A percentile compares a stretch with the other conserved stretches of the same genome.
These are phyloP conservation scores for Nicotiana benthamiana DNA, from an alignment of 257 asterid genomes.

Conservation along the genomic window DNA sequence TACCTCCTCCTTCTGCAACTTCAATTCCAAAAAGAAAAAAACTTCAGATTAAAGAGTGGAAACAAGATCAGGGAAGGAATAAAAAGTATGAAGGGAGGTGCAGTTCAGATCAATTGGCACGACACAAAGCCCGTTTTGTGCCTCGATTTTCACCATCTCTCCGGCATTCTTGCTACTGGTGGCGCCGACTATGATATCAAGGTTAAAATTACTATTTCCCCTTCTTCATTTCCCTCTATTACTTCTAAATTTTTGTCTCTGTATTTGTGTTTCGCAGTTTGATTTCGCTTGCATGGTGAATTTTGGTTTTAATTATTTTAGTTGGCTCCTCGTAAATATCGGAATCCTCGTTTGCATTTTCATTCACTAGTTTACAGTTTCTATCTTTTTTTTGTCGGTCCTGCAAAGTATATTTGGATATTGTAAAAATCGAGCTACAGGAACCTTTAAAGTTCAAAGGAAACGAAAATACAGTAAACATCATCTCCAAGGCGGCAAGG, in stretches of 20 bases:
- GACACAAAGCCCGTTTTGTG: slow-evolving; percentile 80
- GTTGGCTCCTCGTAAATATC: not conserved
- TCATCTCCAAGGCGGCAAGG: too few species aligned
- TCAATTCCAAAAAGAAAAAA: not conserved
- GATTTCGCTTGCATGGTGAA: not conserved
- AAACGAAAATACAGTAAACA: not conserved
- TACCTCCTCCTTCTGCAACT: not conserved
- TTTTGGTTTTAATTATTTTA: not conserved
- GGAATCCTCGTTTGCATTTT: not conserved
- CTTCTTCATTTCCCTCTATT: not conserved
- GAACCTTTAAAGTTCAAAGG: not conserved
- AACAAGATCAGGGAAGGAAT: not conserved
- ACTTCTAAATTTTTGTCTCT: not conserved
- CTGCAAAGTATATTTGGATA: not conserved
- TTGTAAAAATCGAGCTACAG: not conserved
- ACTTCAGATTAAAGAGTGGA: not conserved
- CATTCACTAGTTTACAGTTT: not conserved
- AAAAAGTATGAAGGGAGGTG: slow-evolving; percentile 68
- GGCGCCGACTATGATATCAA: slow-evolving; percentile 94
- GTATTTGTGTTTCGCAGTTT: not conserved
- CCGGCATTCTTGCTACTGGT: slow-evolving; percentile 77
- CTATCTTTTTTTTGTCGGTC: not conserved
- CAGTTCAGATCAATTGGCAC: slow-evolving; percentile 94
- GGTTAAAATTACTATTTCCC: slow-evolving; percentile 27
- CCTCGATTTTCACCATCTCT: slow-evolving; percentile 76